Conservation (phyloP, 2,329 filamentous ascomycete genomes). For the Fusarium sp. region DNA sequence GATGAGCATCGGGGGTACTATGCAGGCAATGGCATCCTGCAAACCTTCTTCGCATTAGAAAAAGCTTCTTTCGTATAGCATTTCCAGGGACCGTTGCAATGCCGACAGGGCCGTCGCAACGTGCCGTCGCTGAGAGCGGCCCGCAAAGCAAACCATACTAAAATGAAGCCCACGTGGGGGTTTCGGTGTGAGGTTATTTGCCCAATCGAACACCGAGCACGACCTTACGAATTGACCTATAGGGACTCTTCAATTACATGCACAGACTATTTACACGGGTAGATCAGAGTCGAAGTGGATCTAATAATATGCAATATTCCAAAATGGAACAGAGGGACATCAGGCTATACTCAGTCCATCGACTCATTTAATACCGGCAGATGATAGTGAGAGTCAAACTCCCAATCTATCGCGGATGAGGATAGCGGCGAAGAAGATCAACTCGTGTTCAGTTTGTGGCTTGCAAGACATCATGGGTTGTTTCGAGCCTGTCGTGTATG, state of each 20-base stretch:
- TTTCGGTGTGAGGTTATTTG: neutral
- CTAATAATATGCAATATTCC: neutral
- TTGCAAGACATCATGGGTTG: neutral
- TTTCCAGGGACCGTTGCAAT: neutral
- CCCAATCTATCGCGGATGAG: neutral
- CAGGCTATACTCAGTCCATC: neutral
- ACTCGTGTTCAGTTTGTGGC: neutral
- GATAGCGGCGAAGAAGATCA: neutral
- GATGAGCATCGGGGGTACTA: neutral
- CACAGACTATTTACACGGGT: neutral
- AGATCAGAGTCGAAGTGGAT: neutral
- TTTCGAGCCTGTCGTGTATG: no score
- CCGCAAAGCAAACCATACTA: neutral
- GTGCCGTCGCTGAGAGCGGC: neutral
- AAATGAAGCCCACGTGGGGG: neutral
- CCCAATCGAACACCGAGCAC: neutral
- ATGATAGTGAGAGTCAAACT: neutral
- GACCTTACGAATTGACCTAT: neutral
- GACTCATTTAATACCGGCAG: neutral
- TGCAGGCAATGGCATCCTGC: neutral
- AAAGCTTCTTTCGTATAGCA: neutral
- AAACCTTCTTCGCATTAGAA: neutral
- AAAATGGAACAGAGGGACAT: neutral
- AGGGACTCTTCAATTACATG: accelerated
- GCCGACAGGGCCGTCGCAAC: no score